Evolutionary conservation across 768 basidiomycete species (phyloP), one percentile per base, ranked within the genome.

Genomic region (Crucibulum laeve): DNA sequence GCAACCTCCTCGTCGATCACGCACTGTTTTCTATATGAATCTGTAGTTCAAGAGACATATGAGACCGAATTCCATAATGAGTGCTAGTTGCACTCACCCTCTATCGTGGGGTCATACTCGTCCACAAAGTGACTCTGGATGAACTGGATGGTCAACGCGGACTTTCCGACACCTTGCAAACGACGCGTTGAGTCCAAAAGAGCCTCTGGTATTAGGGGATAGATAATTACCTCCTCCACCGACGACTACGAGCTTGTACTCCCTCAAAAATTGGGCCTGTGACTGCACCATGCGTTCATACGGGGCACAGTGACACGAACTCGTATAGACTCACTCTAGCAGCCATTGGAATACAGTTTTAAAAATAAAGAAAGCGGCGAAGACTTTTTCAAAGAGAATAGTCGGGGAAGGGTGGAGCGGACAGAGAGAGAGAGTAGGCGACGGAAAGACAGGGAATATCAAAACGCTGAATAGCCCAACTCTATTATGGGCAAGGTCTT

Each of bases 1-100:
- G 93, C 93, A n/a, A 96, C 91, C 65, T 97, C 91, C n/a, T 95
- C 94, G 65, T 98, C 94, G 52, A 98, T 92, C 25, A 95, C 85
- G 50, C 91, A 94, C 60, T 96, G 93, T 63, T 96, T 98, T 52
- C 95, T 77, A 70, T 97, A 98, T 35, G 93, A 96, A 61, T 98
- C 93, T 92, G 52, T 11, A 21, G 32, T n/a, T n/a, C 19, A 21
- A 5, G 19, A 11, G 34, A 34, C 5, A 4, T 11, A 15, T 43
- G 1, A 43, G 14, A 19, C n/a, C 34, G n/a, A 36, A 15, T 24
- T 21, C 17, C 21, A 21, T 13, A 6, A 11, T 13, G 8, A 25
- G 23, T 21, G 24, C 11, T 22, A 14, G 39, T 13, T 6, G 39
- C 7, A 17, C 42, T 15, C 14, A 43, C 42, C 42, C 33, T 43